Percentiles rank a stretch among this genome's conserved stretches.
Evolutionary conservation across 805 yeast species (phyloP).

Genomic region (Suhomyces sp.): DNA sequence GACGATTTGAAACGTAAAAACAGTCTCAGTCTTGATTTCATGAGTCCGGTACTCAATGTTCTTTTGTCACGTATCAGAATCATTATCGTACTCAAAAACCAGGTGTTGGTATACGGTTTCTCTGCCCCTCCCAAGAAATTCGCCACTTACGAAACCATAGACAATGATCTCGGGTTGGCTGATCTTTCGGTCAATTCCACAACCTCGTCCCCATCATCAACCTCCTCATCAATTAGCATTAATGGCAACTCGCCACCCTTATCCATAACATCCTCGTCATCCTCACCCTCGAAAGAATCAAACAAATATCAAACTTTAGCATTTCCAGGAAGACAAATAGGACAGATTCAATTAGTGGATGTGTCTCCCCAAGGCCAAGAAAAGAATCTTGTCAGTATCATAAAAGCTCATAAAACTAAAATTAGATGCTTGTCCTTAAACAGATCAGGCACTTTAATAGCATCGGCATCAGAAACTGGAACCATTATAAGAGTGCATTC

Average conservation of each 20-base stretch:
- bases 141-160: slow-evolving; percentile 61
- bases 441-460: slow-evolving; percentile 64
- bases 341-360: slow-evolving; percentile 80
- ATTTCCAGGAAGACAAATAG: slow-evolving; percentile 72
- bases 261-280: slow-evolving; percentile 8
- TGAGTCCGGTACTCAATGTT: slow-evolving; percentile 71
- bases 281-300: slow-evolving; percentile 13
- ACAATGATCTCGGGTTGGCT: slow-evolving; percentile 63
- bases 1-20: slow-evolving; percentile 81
- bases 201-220: slow-evolving; percentile 1
- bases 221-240: slow-evolving; percentile 4
- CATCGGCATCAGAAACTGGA: slow-evolving; percentile 81
- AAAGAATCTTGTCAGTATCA: slow-evolving; percentile 60
- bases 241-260: slow-evolving; percentile 9
- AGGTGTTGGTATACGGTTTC: slow-evolving; percentile 75
- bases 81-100: slow-evolving; percentile 65
- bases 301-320: slow-evolving; percentile 55
- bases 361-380: slow-evolving; percentile 65
- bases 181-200: slow-evolving; percentile 45
- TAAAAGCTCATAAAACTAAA: slow-evolving; percentile 73
- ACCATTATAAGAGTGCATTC: slow-evolving; percentile 77
- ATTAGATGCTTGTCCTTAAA: slow-evolving; percentile 65
- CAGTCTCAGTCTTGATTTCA: slow-evolving; percentile 71
- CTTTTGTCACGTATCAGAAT: slow-evolving; percentile 73
- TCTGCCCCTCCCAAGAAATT: slow-evolving; percentile 73